Evolutionary conservation across 2,329 filamentous ascomycete genomes (phyloP), one percentile per base, ranked within the genome.

Genomic region (Stenocarpella maydis): DNA sequence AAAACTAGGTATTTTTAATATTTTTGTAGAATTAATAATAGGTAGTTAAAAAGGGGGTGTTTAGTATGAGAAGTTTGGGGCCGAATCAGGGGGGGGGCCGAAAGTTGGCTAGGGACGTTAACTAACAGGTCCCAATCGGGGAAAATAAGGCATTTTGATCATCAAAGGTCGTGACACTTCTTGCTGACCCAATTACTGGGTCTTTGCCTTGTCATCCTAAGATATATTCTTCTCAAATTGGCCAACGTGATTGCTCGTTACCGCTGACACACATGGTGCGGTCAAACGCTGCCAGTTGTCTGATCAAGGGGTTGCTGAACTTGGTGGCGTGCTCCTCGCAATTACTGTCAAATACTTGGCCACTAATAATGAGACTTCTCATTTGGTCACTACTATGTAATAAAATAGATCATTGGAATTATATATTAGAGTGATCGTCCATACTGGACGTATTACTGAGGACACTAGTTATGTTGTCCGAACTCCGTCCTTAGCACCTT

Each of bases 191-290:
- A 2, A 7, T 49, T 2, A 10, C 19, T 34, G 43, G 47, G 58
- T 4, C 4, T 5, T 6, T 1, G 12, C 0, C 3, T 17, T 19
- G 2, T 54, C 4, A 0, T 49, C 14, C 19, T 2, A 24, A 26
- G 49, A 8, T 19, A 8, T 5, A 2, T 24, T 19, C 19, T 21
- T 63, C 1, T 10, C 5, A 2, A 2, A 24, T 1, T 34, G 24
- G 7, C 19, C 12, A 15, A 4, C 5, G 28, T 49, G 19, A 43
- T 19, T 24, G 19, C 28, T 34, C 2, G 8, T 41, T 4, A 49
- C 34, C 19, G 7, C 14, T 5, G 4, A 61, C 0, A 31, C 19
- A 61, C 39, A 31, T 12, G 14, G 26, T 17, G 41, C 21, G 19
- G 4, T 41, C 15, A 15, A 19, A 12, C 24, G 12, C 39, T n/a